phyloP scores from a whole-genome alignment of 495 filamentous ascomycete species.

The Patellaria atrata region DNA sequence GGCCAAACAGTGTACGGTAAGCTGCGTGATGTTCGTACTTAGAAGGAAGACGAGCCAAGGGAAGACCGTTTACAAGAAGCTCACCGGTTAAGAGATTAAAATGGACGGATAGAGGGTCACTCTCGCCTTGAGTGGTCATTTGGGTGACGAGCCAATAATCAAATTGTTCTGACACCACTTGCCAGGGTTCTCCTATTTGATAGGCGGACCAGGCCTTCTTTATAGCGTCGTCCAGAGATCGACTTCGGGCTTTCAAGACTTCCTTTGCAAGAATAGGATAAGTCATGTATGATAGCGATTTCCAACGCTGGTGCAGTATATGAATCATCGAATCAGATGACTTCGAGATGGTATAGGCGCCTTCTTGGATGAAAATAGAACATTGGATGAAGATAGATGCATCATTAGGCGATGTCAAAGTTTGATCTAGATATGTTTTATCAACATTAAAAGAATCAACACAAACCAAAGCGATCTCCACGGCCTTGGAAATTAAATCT shows the following conservation, averaged over 20 bases:
- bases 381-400: constrained; percentile 11
- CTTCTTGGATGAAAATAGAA: constrained; percentile 15
- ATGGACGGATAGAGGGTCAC: constrained; percentile 23
- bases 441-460: constrained; percentile 15
- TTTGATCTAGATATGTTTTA: constrained; percentile 1
- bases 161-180: constrained; percentile 2
- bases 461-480: constrained; percentile 15
- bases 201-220: constrained; percentile 10
- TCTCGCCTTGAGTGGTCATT: constrained; percentile 11
- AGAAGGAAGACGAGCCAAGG: constrained; percentile 35
- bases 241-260: not conserved
- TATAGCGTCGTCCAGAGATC: constrained; percentile 8
- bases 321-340: not conserved
- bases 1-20: constrained; percentile 32
- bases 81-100: constrained; percentile 41
- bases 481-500: constrained; percentile 8
- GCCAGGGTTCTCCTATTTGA: constrained; percentile 8
- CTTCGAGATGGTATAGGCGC: not conserved
- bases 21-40: constrained; percentile 33
- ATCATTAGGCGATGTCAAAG: constrained; percentile 2
- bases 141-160: constrained; percentile 25
- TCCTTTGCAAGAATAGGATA: constrained; percentile 1
- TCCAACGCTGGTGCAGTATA: constrained; percentile 4
- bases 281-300: not conserved
- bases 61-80: constrained; percentile 42